Evolutionary conservation across 257 asterid genomes (phyloP), one percentile per base, ranked within the genome.

Genomic region (Scutellaria baicalensis): DNA sequence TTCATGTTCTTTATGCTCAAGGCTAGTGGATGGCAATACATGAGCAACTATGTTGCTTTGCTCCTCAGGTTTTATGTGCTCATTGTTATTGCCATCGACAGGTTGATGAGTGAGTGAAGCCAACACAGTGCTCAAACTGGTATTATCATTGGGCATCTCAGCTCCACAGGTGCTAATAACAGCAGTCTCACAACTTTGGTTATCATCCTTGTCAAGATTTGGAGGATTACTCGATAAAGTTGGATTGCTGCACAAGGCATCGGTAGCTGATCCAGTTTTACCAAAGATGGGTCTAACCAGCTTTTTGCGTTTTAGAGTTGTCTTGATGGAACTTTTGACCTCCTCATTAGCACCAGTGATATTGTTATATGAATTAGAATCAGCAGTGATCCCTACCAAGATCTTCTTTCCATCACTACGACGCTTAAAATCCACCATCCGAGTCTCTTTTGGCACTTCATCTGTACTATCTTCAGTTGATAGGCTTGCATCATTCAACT

Each of bases 371-470:
- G 60, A 44, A 20, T 52, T 50, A 20, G 75, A 9, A 62, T 58
- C 74, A 39, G 42, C 42, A 43, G 18, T 45, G 66, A 45, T 65
- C 64, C 65, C 76, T 38, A 72, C 78, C 69, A 74, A 47, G 42
- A 33, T 66, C 79, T 75, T 86, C 68, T 75, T 81, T 70, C 68
- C 74, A 36, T 80, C 80, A 69, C 86, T 80, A 57, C 89, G 84
- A 35, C 94, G 95, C 81, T 78, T 84, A 64, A 86, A 90, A 72
- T 79, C 88, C 79, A 86, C 84, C 17, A 47, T 58, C 42, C 95
- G 81, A 8, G 89, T 86, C 80, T 86, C 96, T 58, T 70, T 73
- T 1, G 75, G 85, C 64, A 72, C 63, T 69, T 83, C 85, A 13
- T 69, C 59, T 31, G n/a, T 44, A 48, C 73, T 57, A 56, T 69